Evolutionary conservation across 495 filamentous ascomycete species (phyloP), one percentile per base, ranked within the genome.

Genomic region (Emericellopsis terricola): DNA sequence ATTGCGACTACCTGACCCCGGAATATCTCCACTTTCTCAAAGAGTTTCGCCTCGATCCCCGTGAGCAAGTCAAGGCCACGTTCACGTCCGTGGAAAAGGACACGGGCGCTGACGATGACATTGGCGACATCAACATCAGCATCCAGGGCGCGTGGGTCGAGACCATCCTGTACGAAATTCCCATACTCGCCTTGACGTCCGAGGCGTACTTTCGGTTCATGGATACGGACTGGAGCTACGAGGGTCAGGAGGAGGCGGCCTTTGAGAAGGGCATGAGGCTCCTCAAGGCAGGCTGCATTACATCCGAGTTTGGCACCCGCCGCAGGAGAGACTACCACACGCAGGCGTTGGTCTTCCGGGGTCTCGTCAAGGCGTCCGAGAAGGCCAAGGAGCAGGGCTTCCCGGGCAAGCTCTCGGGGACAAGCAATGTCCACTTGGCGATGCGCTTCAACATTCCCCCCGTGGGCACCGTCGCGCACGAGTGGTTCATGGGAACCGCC

Each of bases 401-500:
- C 43, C 48, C 58, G 4, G 89, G 89, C 1, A 73, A 71, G 39
- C 64, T 96, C 31, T 71, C 73, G 1, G 89, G 89, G 1, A 93
- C 89, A 1, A 94, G 85, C 52, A 97, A 97, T 48, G 91, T 96
- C 15, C 89, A 97, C 48, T 78, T 96, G 39, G 89, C 89, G 13
- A 91, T 91, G 81, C 80, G 82, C 48, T 81, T 87, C 50, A 71
- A 69, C 15, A 67, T 89, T 18, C 56, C 69, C 6, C 81, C 87
- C 0, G 73, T 97, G 14, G 89, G 89, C 11, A 97, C 89, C 2
- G 86, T 97, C 1, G 89, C 91, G 0, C 89, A 97, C 42, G 89
- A 97, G 56, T 97, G 91, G 91, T 94, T 93, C 58, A 97, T 97
- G 89, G 82, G 81, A 27, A 82, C 92, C 34, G 89, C 89, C 11